These are phyloP conservation scores for Penicillium dipodomyicola DNA, from an alignment of 495 filamentous ascomycete species.

Conservation along the genomic window DNA sequence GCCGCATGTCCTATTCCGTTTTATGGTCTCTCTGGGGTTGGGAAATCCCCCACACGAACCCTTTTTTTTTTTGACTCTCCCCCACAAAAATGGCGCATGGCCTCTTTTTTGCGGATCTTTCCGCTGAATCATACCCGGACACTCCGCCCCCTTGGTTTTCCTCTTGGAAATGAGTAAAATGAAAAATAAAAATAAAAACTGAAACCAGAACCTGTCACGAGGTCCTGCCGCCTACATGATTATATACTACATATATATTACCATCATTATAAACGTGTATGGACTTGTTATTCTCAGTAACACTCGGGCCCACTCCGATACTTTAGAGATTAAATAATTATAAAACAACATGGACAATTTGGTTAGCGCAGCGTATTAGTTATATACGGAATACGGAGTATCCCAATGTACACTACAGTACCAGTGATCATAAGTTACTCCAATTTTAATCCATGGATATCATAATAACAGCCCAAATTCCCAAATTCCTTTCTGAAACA, in stretches of 20 bases:
- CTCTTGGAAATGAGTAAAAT: not conserved
- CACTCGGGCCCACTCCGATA: slow-evolving; percentile 10
- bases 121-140: slow-evolving; percentile 5
- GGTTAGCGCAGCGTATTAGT: not conserved
- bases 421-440: not conserved
- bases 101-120: slow-evolving; percentile 21
- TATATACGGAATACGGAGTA: not conserved
- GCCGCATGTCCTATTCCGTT: not conserved
- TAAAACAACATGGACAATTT: not conserved
- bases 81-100: slow-evolving; percentile 38
- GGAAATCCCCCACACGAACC: slow-evolving; percentile 32
- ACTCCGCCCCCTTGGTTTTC: not conserved
- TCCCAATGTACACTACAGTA: not conserved
- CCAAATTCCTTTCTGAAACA: not conserved
- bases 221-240: not conserved
- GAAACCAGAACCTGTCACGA: slow-evolving; percentile 10
- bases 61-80: slow-evolving; percentile 16
- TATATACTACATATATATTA: not conserved
- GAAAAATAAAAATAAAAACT: not conserved
- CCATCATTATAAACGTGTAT: not conserved
- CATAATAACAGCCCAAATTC: not conserved
- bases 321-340: not conserved
- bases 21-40: not conserved
- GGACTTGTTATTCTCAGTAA: slow-evolving; percentile 1
- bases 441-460: not conserved